Base-by-base conservation (phyloP, 2,329 filamentous ascomycete species). In the Thermomyces lanuginosus region DNA sequence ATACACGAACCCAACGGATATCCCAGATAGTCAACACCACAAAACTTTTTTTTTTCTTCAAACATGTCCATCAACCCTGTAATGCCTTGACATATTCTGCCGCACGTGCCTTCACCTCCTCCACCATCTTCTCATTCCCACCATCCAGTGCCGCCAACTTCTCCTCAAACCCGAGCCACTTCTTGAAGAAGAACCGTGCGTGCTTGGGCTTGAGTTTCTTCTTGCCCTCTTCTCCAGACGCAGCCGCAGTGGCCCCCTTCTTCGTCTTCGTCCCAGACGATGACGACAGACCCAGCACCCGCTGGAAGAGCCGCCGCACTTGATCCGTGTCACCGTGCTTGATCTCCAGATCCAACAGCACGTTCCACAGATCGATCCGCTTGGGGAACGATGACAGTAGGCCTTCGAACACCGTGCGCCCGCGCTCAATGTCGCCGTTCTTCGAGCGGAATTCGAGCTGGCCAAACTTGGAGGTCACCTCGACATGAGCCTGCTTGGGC, bases 391-490 rank as follows among this genome's bases (percentile, higher is more conserved):
- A 76, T 18, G 72, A 69, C 5, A 98, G 64, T 6, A 98, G 64
- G 20, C 76, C 78, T 53, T 93, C 86, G 43, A 95, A 95, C 46
- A 95, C 76, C 14, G 91, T 98, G 10, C 91, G 76, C 6, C 89
- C 89, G 32, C 81, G 79, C 57, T 98, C 91, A 2, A 82, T 63
- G 42, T 91, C 80, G 29, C 84, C 84, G 42, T 77, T 71, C 5
- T 71, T 54, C 7, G 79, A 86, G 37, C 74, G 76, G 66, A 92
- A 98, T 54, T 98, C 89, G 12, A 98, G 69, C 10, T 80, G 76
- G 0, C 79, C 89, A 48, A 98, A 93, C 40, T 86, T 84, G 42
- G 77, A 71, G 30, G 86, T 82, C 0, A 92, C 66, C 34, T 72
- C 69, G 20, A 81, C 65, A 51, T 82, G 74, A 31, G 75, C 68